A percentile compares a stretch with the other conserved stretches of the same genome.
These are phyloP conservation scores for Verticillium klebahnii DNA, from an alignment of 2,329 filamentous ascomycete species.

Conservation along the genomic window DNA sequence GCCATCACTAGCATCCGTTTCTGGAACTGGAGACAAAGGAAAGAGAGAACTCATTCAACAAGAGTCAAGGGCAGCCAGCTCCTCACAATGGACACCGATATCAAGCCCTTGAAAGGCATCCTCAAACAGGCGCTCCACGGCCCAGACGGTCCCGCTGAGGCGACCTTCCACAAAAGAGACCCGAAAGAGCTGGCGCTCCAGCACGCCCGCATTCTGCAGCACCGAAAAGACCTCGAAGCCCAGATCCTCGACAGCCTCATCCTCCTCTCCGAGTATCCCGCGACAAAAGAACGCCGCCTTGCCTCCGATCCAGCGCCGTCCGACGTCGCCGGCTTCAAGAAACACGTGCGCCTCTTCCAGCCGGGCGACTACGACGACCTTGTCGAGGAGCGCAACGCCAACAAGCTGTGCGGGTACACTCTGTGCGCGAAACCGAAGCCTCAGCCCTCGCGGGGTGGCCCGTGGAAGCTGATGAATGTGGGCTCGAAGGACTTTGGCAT, in stretches of 20 bases:
- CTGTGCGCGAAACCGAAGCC: conserved; percentile 67
- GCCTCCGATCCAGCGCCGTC: conserved; percentile 46
- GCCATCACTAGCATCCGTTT: too few species aligned
- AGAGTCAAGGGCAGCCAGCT: background rate
- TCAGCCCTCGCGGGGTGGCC: conserved; percentile 50
- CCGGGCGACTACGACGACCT: conserved; percentile 86
- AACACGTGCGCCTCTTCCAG: conserved; percentile 68
- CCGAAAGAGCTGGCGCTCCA: conserved; percentile 65
- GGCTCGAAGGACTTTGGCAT: conserved; percentile 57
- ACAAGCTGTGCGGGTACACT: conserved; percentile 75
- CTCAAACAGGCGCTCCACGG: conserved; percentile 53
- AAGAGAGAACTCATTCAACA: too few species aligned
- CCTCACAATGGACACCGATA: conserved; percentile 36
- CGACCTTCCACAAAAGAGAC: conserved; percentile 10
- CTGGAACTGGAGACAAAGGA: too few species aligned
- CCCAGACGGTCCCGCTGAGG: conserved; percentile 35
- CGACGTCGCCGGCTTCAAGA: conserved; percentile 63
- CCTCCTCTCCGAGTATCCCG: conserved; percentile 59
- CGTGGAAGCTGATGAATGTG: conserved; percentile 61
- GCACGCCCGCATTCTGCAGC: conserved; percentile 78
- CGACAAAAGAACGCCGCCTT: conserved; percentile 24
- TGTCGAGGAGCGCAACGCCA: conserved; percentile 82
- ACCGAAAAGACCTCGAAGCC: conserved; percentile 73
- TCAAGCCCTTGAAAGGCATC: conserved; percentile 47
- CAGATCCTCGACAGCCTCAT: conserved; percentile 70